Evolutionary conservation across 2,329 filamentous ascomycete species (phyloP), one percentile per base, ranked within the genome.

Genomic region (Pseudocercospora musae): DNA sequence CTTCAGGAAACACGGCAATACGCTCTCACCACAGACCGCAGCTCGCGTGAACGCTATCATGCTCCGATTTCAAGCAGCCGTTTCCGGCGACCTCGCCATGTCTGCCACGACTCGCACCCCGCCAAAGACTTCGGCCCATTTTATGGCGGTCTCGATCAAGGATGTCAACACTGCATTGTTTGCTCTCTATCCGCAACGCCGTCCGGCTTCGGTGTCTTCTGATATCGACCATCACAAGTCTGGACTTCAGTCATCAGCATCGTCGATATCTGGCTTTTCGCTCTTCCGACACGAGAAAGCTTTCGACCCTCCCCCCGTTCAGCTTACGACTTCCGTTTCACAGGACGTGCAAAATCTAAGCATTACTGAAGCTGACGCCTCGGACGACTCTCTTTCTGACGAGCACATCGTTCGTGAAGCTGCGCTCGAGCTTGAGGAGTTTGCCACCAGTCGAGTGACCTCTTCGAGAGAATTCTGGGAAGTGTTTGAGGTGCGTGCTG

Each of bases 111-210:
- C 5, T 33, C 46, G 8, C 15, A 31, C 11, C 23, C 29, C 15
- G 20, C 23, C 13, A 46, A 57, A 20, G 52, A 23, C 3, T 10
- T 3, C 27, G 8, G 31, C 15, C 9, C 33, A 21, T 2, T 69
- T 70, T n/a, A 33, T 72, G 4, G 68, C 61, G 5, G 40, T 73
- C 6, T 96, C 67, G 91, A 89, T 72, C 87, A 91, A 89, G 44
- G 93, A 97, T 74, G 80, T 96, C 67, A 81, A 89, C 37, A 93
- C 91, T 2, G 78, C 96, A 70, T 85, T 96, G 66, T 91, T 95
- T 74, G 89, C 89, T 10, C 84, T 97, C 13, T 96, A 93, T 72
- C 93, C 93, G 0, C 88, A 91, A 70, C 83, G 84, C 58, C 81
- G 88, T 44, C 87, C 89, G 1, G 81, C 82, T 37, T 91, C 88